Percentiles rank a stretch among this genome's conserved stretches.
Conservation (phyloP, 1,284 basidiomycete species). For the Pholiota adiposa region DNA sequence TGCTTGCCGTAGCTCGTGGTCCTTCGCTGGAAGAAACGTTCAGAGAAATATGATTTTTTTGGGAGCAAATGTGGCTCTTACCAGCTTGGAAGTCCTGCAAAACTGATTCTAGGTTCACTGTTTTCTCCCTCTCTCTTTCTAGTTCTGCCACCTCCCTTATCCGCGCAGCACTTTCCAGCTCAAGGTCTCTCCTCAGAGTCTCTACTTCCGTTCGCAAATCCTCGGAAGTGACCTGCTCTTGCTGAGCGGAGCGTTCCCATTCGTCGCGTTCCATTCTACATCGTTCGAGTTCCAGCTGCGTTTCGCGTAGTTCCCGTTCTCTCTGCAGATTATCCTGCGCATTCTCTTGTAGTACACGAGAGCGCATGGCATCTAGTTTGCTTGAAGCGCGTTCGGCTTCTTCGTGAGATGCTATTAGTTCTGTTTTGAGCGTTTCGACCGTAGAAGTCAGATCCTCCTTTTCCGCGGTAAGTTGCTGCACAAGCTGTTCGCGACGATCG, state of each 20-base stretch:
- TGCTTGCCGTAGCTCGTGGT: constrained; percentile 78
- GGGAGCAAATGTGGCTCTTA: constrained; percentile 41
- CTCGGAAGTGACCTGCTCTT: constrained; percentile 77
- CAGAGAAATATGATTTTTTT: constrained; percentile 1
- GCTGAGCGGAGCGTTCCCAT: constrained; percentile 80
- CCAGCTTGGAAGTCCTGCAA: constrained; percentile 94
- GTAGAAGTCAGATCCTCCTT: constrained; percentile 75
- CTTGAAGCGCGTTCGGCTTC: constrained; percentile 72
- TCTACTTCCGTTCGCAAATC: constrained; percentile 63
- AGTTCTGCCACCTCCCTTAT: constrained; percentile 60
- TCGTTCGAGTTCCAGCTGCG: constrained; percentile 82
- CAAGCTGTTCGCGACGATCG: constrained; percentile 83
- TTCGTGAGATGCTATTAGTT: constrained; percentile 74
- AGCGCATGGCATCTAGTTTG: constrained; percentile 73
- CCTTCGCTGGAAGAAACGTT: constrained; percentile 55
- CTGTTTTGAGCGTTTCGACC: constrained; percentile 76
- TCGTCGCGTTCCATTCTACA: constrained; percentile 86
- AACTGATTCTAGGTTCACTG: constrained; percentile 88
- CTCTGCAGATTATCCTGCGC: constrained; percentile 73
- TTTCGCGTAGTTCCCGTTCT: constrained; percentile 83
- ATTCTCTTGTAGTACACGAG: constrained; percentile 60
- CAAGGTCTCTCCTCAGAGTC: constrained; percentile 66
- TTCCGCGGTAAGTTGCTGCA: constrained; percentile 76
- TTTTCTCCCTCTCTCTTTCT: constrained; percentile 76
- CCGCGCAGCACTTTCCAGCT: constrained; percentile 62